These are phyloP conservation scores for Xylariaceae sp. DNA, from an alignment of 2,329 filamentous ascomycete species.

Conservation along the genomic window DNA sequence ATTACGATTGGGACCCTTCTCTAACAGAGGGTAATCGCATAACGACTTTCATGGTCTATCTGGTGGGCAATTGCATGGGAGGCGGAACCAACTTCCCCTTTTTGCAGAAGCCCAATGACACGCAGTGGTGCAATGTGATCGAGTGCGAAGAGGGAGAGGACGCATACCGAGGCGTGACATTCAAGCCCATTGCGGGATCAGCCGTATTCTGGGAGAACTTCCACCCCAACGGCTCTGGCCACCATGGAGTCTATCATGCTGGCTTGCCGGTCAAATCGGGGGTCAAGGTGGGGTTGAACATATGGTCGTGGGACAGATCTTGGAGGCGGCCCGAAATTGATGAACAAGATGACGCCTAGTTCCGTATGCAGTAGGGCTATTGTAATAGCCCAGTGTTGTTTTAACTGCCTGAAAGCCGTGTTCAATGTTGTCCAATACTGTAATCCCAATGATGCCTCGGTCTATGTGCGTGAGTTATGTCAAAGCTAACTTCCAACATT, in stretches of 20 bases:
- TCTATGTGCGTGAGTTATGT: too few species aligned
- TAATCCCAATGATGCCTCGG: too few species aligned
- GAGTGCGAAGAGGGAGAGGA: constrained; percentile 15
- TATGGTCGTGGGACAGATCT: constrained; percentile 15
- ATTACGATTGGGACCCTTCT: constrained; percentile 17
- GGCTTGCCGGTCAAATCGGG: constrained; percentile 19
- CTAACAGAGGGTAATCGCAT: constrained; percentile 1
- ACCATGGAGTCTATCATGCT: constrained; percentile 14
- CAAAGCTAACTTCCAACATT: too few species aligned
- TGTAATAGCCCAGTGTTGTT: too few species aligned
- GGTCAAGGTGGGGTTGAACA: constrained; percentile 21
- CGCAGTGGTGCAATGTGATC: constrained; percentile 21
- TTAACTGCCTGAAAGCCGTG: too few species aligned
- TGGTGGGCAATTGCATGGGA: constrained; percentile 18
- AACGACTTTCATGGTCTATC: constrained; percentile 23
- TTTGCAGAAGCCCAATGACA: constrained; percentile 3
- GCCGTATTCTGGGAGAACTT: constrained; percentile 27
- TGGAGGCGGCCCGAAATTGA: background rate
- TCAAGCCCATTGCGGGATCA: constrained; percentile 22
- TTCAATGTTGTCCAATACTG: too few species aligned
- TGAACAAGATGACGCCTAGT: too few species aligned
- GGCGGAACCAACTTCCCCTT: constrained; percentile 24
- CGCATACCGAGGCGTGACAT: constrained; percentile 16
- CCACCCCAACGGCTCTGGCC: constrained; percentile 17
- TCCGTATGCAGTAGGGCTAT: too few species aligned